Conservation (phyloP, 2,329 filamentous ascomycete species). For the Tolypocladium sp. region DNA sequence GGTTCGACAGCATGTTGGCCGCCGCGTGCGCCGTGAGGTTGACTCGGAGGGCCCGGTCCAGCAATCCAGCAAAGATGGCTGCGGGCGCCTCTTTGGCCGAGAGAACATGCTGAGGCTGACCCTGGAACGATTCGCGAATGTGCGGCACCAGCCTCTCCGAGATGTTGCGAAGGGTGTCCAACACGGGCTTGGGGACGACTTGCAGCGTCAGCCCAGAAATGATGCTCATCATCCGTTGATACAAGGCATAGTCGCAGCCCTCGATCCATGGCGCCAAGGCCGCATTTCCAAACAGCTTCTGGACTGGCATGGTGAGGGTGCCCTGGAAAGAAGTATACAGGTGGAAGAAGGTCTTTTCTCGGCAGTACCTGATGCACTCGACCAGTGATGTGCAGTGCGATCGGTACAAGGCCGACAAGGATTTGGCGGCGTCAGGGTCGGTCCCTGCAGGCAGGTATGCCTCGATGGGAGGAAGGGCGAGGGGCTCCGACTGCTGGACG, state of each 20-base stretch:
- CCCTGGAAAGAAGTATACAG: constrained; percentile 93
- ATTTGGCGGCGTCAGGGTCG: constrained; percentile 78
- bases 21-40: constrained; percentile 92
- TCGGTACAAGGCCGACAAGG: constrained; percentile 78
- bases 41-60: constrained; percentile 81
- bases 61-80: constrained; percentile 74
- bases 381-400: constrained; percentile 93
- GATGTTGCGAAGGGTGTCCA: constrained; percentile 81
- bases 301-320: constrained; percentile 91
- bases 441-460: constrained; percentile 72
- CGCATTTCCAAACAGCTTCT: constrained; percentile 78
- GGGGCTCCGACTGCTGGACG: constrained; percentile 51
- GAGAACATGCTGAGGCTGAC: constrained; percentile 77
- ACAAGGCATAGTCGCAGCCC: constrained; percentile 90
- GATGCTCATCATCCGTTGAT: constrained; percentile 93
- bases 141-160: constrained; percentile 72
- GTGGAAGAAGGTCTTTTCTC: constrained; percentile 93
- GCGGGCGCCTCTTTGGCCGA: constrained; percentile 83
- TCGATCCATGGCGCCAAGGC: constrained; percentile 87
- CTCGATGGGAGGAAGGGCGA: constrained; percentile 79
- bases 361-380: constrained; percentile 91
- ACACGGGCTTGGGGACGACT: constrained; percentile 78
- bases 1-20: constrained; percentile 82
- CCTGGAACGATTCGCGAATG: constrained; percentile 75
- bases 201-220: constrained; percentile 83